A percentile compares a stretch with the other conserved stretches of the same genome.
These are phyloP conservation scores for Vitis amurensis DNA, from an alignment of 164 flowering plant species.

Conservation along the genomic window DNA sequence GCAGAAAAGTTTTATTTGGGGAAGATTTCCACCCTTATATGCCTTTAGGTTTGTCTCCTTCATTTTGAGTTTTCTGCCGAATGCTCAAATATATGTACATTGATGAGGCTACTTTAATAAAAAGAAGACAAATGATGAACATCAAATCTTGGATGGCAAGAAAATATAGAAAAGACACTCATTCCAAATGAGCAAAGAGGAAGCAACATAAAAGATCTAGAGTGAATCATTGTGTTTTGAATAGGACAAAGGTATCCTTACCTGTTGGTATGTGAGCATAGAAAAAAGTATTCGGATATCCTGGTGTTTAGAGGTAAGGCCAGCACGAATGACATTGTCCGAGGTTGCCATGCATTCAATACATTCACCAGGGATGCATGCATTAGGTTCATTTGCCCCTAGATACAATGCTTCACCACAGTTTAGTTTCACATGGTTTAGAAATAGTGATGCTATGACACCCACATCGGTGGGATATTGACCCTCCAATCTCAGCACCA, in stretches of 20 bases:
- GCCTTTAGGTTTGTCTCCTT: too few relatives aligned
- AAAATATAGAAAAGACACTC: too few relatives aligned
- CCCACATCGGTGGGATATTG: slow-evolving; percentile 90
- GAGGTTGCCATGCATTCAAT: slow-evolving; percentile 96
- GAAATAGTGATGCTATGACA: slow-evolving; percentile 71
- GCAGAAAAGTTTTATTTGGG: too few relatives aligned
- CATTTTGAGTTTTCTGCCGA: too few relatives aligned
- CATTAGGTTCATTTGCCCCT: slow-evolving; percentile 94
- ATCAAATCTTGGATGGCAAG: too few relatives aligned
- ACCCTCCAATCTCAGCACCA: slow-evolving; percentile 61
- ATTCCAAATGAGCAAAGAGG: too few relatives aligned
- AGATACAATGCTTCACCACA: slow-evolving; percentile 85
- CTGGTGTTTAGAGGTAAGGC: slow-evolving; percentile 83
- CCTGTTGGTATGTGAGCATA: slow-evolving; percentile 95
- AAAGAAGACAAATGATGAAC: too few relatives aligned
- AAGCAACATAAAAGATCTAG: too few relatives aligned
- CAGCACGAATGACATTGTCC: slow-evolving; percentile 96
- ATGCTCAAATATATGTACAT: too few relatives aligned
- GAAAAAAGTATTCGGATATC: slow-evolving; percentile 82
- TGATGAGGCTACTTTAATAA: too few relatives aligned
- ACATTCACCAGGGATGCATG: slow-evolving; percentile 82
- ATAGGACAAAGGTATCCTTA: slow-evolving; percentile 4
- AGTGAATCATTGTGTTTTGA: not conserved
- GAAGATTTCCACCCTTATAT: too few relatives aligned
- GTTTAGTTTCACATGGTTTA: slow-evolving; percentile 74